These are phyloP conservation scores for Coemansia sp. DNA, from an alignment of 192 early-diverging fungal species.

Conservation along the genomic window DNA sequence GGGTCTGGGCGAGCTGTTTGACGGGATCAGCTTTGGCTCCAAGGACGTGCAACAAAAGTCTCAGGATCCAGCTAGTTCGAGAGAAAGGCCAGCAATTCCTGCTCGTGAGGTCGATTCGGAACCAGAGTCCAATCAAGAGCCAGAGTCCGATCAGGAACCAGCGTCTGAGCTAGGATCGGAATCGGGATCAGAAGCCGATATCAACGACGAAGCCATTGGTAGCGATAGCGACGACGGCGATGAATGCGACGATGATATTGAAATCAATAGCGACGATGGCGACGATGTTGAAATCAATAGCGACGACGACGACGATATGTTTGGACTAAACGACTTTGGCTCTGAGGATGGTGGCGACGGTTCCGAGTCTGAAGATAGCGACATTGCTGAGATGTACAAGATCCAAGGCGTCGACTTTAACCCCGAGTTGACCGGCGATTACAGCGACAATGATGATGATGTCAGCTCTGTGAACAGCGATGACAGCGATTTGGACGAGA, in stretches of 20 bases:
- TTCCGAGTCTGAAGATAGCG: constrained; percentile 50
- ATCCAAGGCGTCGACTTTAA: constrained; percentile 34
- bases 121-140: background rate
- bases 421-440: constrained; percentile 16
- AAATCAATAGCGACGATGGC: constrained; percentile 3
- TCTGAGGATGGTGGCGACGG: constrained; percentile 17
- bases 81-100: background rate
- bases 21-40: constrained; percentile 45
- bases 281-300: constrained; percentile 16
- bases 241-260: background rate
- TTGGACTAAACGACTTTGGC: constrained; percentile 41
- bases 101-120: background rate
- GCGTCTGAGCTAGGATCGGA: background rate
- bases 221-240: background rate
- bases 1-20: constrained; percentile 51
- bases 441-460: constrained; percentile 22
- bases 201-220: background rate
- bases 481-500: constrained; percentile 8
- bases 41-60: constrained; percentile 25
- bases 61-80: background rate
- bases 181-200: background rate
- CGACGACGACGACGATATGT: constrained; percentile 34
- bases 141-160: background rate
- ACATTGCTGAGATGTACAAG: constrained; percentile 51
- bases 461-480: constrained; percentile 15